These are phyloP conservation scores for Seiridium unicorne DNA, from an alignment of 2,329 filamentous ascomycete genomes.

Conservation along the genomic window DNA sequence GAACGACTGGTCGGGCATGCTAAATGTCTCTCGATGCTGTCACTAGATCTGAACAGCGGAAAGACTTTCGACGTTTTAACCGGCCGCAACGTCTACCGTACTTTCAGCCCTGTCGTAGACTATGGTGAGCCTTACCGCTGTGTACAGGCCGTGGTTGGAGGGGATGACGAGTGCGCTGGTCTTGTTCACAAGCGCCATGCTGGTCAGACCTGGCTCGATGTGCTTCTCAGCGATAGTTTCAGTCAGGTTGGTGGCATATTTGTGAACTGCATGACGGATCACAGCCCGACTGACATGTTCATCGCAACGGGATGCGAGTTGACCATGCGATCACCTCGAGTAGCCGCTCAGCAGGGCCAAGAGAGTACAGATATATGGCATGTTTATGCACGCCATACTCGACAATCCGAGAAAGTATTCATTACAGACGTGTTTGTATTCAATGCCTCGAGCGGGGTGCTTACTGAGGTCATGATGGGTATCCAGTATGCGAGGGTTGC, in stretches of 20 bases:
- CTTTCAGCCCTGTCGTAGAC: background rate
- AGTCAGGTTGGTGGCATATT: background rate
- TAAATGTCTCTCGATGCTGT: background rate
- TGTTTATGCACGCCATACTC: background rate
- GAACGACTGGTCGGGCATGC: background rate
- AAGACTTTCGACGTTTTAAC: background rate
- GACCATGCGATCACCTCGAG: background rate
- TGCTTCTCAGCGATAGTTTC: background rate
- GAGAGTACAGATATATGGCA: background rate
- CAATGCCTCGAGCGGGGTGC: background rate
- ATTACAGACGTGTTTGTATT: background rate
- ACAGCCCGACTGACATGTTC: background rate
- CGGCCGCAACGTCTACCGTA: background rate
- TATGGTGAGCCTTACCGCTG: background rate
- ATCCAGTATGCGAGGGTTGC: slow-evolving; percentile 29
- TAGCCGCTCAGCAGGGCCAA: background rate
- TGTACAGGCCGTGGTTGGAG: background rate
- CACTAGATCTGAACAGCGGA: background rate
- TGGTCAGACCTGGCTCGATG: background rate
- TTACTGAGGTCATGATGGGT: background rate
- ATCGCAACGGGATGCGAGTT: background rate
- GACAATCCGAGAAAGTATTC: background rate
- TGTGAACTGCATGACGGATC: background rate
- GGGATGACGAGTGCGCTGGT: background rate
- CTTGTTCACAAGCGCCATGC: background rate